These are phyloP conservation scores for Colletotrichum zoysiae DNA, from an alignment of 2,329 filamentous ascomycete species.

Conservation along the genomic window DNA sequence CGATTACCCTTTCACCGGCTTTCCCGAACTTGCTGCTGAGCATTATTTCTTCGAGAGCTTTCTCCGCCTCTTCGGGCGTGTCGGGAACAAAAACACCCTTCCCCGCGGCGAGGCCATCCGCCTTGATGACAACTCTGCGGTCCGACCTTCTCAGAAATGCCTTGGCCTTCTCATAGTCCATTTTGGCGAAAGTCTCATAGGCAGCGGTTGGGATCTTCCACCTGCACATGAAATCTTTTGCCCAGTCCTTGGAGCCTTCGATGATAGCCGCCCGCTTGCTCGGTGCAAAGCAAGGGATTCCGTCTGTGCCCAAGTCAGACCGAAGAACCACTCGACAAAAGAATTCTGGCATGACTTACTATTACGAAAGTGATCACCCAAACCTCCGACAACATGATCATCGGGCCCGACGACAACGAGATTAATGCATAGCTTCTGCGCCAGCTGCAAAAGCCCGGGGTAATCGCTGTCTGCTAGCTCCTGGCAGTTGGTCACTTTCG, in stretches of 20 bases:
- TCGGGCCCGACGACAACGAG: constrained; percentile 93
- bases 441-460: constrained; percentile 77
- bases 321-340: background rate
- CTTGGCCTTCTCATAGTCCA: constrained; percentile 76
- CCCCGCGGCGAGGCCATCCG: constrained; percentile 89
- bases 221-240: constrained; percentile 97
- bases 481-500: constrained; percentile 80
- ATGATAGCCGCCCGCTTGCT: constrained; percentile 86
- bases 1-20: constrained; percentile 91
- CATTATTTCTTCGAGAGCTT: constrained; percentile 91
- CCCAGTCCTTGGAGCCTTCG: constrained; percentile 97
- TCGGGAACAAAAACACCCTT: constrained; percentile 94
- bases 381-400: constrained; percentile 91
- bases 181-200: constrained; percentile 83
- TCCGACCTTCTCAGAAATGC: constrained; percentile 79
- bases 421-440: constrained; percentile 79
- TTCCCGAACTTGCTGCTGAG: constrained; percentile 85
- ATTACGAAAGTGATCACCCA: constrained; percentile 83
- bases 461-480: constrained; percentile 82
- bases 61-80: constrained; percentile 84
- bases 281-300: constrained; percentile 88
- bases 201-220: constrained; percentile 90
- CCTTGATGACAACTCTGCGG: constrained; percentile 92
- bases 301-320: constrained; percentile 54
- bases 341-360: background rate